Percentiles rank a stretch among this genome's conserved stretches.
These are phyloP conservation scores for Lachnellula cervina DNA, from an alignment of 2,329 filamentous ascomycete species.

Conservation along the genomic window DNA sequence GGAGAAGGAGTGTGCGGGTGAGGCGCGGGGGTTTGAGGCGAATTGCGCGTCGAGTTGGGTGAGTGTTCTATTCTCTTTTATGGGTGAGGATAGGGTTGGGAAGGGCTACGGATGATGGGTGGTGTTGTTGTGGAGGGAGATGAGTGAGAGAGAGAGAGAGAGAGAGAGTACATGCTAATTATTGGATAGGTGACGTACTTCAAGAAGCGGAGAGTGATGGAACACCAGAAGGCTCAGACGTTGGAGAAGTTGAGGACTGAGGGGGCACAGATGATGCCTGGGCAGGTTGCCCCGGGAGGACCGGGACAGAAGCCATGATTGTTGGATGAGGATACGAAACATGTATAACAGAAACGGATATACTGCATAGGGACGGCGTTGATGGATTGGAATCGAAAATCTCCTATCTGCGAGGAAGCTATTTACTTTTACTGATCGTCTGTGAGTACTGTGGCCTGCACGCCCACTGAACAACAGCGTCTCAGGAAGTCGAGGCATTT, in stretches of 20 bases:
- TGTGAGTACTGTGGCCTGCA: not conserved
- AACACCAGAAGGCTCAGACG: slow-evolving; percentile 77
- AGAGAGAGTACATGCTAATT: slow-evolving; percentile 11
- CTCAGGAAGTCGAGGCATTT: too few species aligned
- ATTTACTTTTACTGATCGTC: not conserved
- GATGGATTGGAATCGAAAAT: slow-evolving; percentile 5
- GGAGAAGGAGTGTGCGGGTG: slow-evolving; percentile 52
- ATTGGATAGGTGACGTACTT: slow-evolving; percentile 80
- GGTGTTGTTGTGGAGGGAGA: not conserved
- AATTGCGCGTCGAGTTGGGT: slow-evolving; percentile 92
- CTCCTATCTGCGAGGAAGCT: not conserved
- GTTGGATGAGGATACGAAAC: too few species aligned
- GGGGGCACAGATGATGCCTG: slow-evolving; percentile 58
- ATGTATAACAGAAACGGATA: slow-evolving; percentile 9
- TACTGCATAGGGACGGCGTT: slow-evolving; percentile 12
- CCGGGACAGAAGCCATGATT: slow-evolving; percentile 11
- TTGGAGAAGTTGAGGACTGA: slow-evolving; percentile 70
- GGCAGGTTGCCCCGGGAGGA: slow-evolving; percentile 18
- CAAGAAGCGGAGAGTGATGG: slow-evolving; percentile 92
- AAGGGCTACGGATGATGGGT: not conserved
- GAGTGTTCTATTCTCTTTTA: slow-evolving; percentile 34
- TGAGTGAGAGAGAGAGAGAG: not conserved
- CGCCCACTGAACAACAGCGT: too few species aligned
- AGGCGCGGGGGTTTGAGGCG: slow-evolving; percentile 66
- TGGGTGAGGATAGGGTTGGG: not conserved